Base-by-base conservation (phyloP, 2,329 filamentous ascomycete genomes). In the Aureobasidium sp. region DNA sequence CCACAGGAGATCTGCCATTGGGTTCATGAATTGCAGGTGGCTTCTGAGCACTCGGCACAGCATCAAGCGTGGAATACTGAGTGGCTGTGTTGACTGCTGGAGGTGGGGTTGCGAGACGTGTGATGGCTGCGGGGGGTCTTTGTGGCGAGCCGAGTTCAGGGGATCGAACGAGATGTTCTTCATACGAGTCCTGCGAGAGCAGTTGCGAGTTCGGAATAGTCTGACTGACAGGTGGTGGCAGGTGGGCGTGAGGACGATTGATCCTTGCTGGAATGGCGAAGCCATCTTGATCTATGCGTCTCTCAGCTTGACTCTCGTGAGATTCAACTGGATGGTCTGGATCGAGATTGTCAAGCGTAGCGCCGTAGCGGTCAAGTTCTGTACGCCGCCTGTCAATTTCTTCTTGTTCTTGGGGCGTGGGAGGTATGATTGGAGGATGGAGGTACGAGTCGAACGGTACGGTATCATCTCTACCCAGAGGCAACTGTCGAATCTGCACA, bases 401-500 rank as follows among this genome's bases (percentile, higher is more conserved):
- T 6, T 60, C 59, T 15, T 65, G 59, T 16, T 61, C 63, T 16
- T 45, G 44, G 7, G 44, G 6, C 1, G 52, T 52, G 1, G 32
- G 50, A n/a, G 52, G 44, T 29, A 29, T 11, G 3, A 37, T 21
- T 9, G 60, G 60, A 44, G 44, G 52, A 11, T 52, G 50, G 48
- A 75, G 67, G 52, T 70, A 67, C 1, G 72, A 72, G 27, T 67
- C 68, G 29, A 63, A 47, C 3, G 71, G 71, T 8, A 74, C 65
- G 1, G 73, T 74, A 34, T 70, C 69, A 37, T 70, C 68, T 63
- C 71, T 71, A 57, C 70, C 65, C 37, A 68, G 37, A 48, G 69
- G 70, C 37, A 64, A 61, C 29, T 69, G 70, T 0, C 73, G 63
- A 32, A 74, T 69, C 36, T 71, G 69, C 64, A 75, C 69, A 30